Percentiles rank a stretch among this genome's conserved stretches.
phyloP scores from a whole-genome alignment of 805 yeast genomes.

The Saturnispora galanensis region DNA sequence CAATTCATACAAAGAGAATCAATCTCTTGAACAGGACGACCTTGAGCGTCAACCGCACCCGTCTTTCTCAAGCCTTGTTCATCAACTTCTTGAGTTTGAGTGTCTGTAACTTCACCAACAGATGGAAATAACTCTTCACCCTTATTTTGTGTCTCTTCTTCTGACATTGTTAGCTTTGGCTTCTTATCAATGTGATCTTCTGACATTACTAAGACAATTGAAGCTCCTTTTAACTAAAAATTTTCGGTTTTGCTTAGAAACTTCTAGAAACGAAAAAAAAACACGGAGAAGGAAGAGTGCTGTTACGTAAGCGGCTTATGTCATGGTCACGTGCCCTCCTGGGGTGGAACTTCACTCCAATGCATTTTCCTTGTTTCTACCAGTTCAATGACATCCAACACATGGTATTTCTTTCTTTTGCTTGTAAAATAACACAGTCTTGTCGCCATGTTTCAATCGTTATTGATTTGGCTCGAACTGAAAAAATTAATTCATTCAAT shows the following conservation, averaged over 20 bases:
- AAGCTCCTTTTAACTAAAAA: background rate
- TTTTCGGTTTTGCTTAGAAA: background rate
- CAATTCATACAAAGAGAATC: conserved; percentile 97
- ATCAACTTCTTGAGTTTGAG: conserved; percentile 20
- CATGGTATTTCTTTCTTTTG: too few species aligned
- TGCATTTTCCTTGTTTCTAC: background rate
- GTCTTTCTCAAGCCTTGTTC: conserved; percentile 39
- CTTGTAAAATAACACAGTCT: too few species aligned
- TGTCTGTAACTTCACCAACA: conserved; percentile 52
- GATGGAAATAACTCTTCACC: conserved; percentile 41
- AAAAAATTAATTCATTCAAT: background rate
- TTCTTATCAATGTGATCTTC: conserved; percentile 18
- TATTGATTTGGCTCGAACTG: too few species aligned
- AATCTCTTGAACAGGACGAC: conserved; percentile 92
- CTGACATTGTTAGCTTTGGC: conserved; percentile 19
- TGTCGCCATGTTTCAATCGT: too few species aligned
- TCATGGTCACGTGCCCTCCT: conserved; percentile 6
- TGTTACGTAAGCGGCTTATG: background rate
- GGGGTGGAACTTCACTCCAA: background rate
- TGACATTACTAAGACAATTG: background rate
- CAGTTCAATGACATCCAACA: background rate
- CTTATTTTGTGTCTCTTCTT: conserved; percentile 13
- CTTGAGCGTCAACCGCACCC: conserved; percentile 75
- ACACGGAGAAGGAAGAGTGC: background rate
- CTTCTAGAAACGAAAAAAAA: background rate